Base-by-base conservation (phyloP, 345 rosid genomes). In the Corchorus olitorius region DNA sequence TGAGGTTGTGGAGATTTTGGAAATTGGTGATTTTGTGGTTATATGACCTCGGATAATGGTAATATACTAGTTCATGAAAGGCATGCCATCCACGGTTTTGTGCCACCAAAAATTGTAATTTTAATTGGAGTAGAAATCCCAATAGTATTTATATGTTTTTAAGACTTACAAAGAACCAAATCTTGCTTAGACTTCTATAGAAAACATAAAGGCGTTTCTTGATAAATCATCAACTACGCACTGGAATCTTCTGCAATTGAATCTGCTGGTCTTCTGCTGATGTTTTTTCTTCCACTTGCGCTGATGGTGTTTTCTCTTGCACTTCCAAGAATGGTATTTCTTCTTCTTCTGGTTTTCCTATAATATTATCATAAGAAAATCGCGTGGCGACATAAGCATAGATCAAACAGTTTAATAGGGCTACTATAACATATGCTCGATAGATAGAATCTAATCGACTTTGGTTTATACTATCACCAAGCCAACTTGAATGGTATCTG, bases 301-400 rank as follows among this genome's bases (percentile, higher is more conserved):
- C 13, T 54, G 20, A 20, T 54, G 53, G 12, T 41, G 13, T 6
- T 13, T 66, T 19, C 20, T 46, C 19, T 13, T 67, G 46, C 8
- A 48, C 72, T 67, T 67, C 72, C 55, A 67, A 22, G 55, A 67
- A 67, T 46, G 56, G 39, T 27, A 22, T 68, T 68, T 68, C 41
- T 68, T 48, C 41, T 20, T 67, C 56, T 27, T 48, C 56, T 14
- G 56, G 20, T 7, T 6, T 48, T 48, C 72, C 41, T 68, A 68
- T 68, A 41, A 68, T 68, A 27, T 68, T 48, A 68, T 68, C 56
- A 48, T 22, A 68, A 14, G 56, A 48, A 22, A 13, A 68, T 19
- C 56, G 13, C 0, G 56, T 22, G 6, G 72, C 7, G 5, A 68
- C 72, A 48, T 68, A 68, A 68, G 22, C 72, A 68, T 68, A 68